Conservation (phyloP, 2,329 filamentous ascomycete genomes). For the Ceratocystis colombiana region DNA sequence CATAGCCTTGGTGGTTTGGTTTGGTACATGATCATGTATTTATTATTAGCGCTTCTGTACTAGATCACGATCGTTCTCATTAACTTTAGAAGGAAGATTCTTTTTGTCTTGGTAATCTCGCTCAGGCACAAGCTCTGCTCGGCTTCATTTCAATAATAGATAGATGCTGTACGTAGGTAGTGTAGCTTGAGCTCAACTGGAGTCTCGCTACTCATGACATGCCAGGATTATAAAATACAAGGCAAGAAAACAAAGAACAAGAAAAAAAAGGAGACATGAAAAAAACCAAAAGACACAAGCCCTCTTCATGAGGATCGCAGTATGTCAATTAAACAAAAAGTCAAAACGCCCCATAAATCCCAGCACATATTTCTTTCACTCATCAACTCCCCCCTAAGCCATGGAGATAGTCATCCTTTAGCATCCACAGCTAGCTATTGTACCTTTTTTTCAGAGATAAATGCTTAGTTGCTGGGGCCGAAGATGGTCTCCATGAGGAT, state of each 20-base stretch:
- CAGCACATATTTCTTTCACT: conserved; percentile 21
- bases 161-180: conserved; percentile 1
- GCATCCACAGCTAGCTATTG: conserved; percentile 3
- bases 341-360: conserved; percentile 25
- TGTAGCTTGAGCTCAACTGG: neutral
- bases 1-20: too few relatives aligned
- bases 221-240: conserved; percentile 19
- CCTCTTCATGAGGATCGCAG: conserved; percentile 11
- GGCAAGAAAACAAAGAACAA: conserved; percentile 11
- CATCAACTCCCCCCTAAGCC: conserved; percentile 17
- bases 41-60: too few relatives aligned
- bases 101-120: neutral
- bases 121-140: neutral
- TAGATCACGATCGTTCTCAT: too few relatives aligned
- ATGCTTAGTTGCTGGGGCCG: conserved; percentile 30
- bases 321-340: conserved; percentile 18
- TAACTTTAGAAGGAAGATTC: neutral
- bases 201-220: conserved; percentile 2
- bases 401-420: neutral
- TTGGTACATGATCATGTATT: too few relatives aligned
- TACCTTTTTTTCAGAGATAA: neutral
- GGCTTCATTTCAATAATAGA: neutral
- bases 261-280: neutral
- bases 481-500: conserved; percentile 64
- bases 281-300: conserved; percentile 12